These are phyloP conservation scores for Populus hybrid DNA, from an alignment of 441 rosid genomes.

Conservation along the genomic window DNA sequence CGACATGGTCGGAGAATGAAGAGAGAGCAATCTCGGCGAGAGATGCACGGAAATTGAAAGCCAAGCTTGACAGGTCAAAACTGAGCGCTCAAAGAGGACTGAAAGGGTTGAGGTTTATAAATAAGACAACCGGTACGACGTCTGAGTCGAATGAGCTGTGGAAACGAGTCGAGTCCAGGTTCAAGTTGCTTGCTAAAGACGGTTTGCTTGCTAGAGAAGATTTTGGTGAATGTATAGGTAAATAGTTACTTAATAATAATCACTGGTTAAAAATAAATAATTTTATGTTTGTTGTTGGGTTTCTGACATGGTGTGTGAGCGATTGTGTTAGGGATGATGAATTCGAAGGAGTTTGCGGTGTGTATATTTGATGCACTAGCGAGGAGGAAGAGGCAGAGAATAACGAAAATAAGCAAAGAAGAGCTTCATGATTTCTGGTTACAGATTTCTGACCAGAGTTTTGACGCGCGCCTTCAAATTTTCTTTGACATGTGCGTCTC, in stretches of 20 bases:
- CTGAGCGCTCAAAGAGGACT: conserved; percentile 82
- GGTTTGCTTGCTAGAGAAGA: conserved; percentile 79
- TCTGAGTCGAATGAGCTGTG: conserved; percentile 54
- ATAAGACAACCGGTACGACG: conserved; percentile 43
- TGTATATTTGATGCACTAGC: conserved; percentile 79
- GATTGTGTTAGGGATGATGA: conserved; percentile 60
- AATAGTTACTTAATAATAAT: not conserved
- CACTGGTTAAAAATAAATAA: not conserved
- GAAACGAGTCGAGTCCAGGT: conserved; percentile 65
- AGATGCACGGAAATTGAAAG: conserved; percentile 56
- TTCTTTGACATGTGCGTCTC: conserved; percentile 81
- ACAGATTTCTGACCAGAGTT: conserved; percentile 86
- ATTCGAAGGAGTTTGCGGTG: conserved; percentile 87
- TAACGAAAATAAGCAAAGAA: conserved; percentile 59
- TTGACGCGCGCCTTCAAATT: conserved; percentile 94
- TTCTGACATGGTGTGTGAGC: not conserved
- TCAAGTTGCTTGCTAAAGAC: conserved; percentile 50
- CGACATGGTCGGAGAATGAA: conserved; percentile 38
- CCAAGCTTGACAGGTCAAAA: conserved; percentile 56
- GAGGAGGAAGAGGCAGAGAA: conserved; percentile 53
- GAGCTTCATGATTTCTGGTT: conserved; percentile 88
- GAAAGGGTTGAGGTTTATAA: conserved; percentile 72
- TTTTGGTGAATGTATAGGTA: conserved; percentile 95
- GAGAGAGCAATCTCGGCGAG: conserved; percentile 34
- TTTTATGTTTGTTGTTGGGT: not conserved